Evolutionary conservation across 148 eudicot genomes (phyloP).

Genomic region (Rhododendron ovatum): DNA sequence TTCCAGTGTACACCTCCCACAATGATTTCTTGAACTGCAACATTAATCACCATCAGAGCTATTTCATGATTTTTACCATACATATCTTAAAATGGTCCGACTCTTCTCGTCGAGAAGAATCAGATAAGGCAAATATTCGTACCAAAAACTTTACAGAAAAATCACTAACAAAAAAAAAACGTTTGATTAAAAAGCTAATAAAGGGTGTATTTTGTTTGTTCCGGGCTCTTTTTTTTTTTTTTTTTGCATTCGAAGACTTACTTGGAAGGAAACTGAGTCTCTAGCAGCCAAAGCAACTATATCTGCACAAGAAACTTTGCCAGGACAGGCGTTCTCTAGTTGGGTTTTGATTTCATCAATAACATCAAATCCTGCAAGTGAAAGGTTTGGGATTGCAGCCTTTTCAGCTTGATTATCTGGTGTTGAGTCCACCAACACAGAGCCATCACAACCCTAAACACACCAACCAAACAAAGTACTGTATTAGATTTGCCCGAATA

Average conservation of each 20-base stretch:
- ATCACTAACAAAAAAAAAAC: too few species aligned
- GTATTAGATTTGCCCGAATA: background rate
- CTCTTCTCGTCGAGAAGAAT: background rate
- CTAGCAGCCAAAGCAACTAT: constrained; percentile 42
- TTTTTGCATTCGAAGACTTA: constrained; percentile 9
- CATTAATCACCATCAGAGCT: background rate
- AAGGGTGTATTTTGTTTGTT: too few species aligned
- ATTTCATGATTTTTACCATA: too few species aligned
- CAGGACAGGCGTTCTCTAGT: constrained; percentile 37
- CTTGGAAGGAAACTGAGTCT: constrained; percentile 50
- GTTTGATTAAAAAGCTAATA: too few species aligned
- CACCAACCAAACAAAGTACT: background rate
- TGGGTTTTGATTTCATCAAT: constrained; percentile 41
- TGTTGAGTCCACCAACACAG: constrained; percentile 33
- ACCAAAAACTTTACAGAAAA: too few species aligned
- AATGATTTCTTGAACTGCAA: constrained; percentile 30
- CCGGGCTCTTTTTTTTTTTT: background rate
- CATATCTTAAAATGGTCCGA: too few species aligned
- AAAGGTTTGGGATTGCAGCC: constrained; percentile 32
- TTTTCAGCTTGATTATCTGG: constrained; percentile 29
- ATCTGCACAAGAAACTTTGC: constrained; percentile 51
- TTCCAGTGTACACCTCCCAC: constrained; percentile 52
- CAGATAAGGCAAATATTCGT: too few species aligned
- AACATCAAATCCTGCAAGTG: constrained; percentile 39
- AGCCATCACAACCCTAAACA: constrained; percentile 57